A percentile compares a stretch with the other conserved stretches of the same genome.
Conservation (phyloP, 2,329 filamentous ascomycete species). For the Endocalyx cinctus region DNA sequence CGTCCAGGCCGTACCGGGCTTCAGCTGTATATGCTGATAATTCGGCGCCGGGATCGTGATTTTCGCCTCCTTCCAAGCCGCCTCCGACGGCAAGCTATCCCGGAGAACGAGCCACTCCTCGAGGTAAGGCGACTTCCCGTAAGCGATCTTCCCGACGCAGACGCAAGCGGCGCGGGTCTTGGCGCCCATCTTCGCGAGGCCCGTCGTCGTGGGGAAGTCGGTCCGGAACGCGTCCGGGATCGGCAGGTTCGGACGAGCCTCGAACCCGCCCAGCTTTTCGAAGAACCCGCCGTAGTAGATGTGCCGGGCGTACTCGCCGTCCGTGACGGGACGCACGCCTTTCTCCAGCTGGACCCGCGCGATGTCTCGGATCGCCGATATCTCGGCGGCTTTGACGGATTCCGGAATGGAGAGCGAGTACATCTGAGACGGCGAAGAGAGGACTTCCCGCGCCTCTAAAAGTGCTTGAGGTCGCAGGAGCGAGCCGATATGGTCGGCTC, state of each 20-base stretch:
- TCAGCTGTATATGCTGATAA: slow-evolving; percentile 62
- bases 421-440: slow-evolving; percentile 36
- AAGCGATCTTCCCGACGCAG: slow-evolving; percentile 31
- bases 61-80: slow-evolving; percentile 57
- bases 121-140: slow-evolving; percentile 36
- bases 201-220: slow-evolving; percentile 34
- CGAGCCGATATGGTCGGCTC: slow-evolving; percentile 69
- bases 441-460: slow-evolving; percentile 51
- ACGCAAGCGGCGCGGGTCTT: slow-evolving; percentile 31
- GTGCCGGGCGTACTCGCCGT: slow-evolving; percentile 61
- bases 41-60: slow-evolving; percentile 57
- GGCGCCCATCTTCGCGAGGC: slow-evolving; percentile 27
- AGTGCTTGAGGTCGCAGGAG: slow-evolving; percentile 62
- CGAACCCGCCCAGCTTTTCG: slow-evolving; percentile 45
- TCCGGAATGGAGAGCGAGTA: slow-evolving; percentile 23
- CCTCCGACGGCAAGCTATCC: slow-evolving; percentile 40
- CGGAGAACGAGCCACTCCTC: slow-evolving; percentile 34
- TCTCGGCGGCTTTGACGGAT: slow-evolving; percentile 48
- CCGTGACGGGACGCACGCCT: slow-evolving; percentile 59
- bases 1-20: slow-evolving; percentile 44
- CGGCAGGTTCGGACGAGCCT: slow-evolving; percentile 49
- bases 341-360: slow-evolving; percentile 61
- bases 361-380: slow-evolving; percentile 59
- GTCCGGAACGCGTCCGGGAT: slow-evolving; percentile 60
- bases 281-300: slow-evolving; percentile 47